Evolutionary conservation across 768 basidiomycete species (phyloP).

Genomic region (Leccinum pellstonianum): DNA sequence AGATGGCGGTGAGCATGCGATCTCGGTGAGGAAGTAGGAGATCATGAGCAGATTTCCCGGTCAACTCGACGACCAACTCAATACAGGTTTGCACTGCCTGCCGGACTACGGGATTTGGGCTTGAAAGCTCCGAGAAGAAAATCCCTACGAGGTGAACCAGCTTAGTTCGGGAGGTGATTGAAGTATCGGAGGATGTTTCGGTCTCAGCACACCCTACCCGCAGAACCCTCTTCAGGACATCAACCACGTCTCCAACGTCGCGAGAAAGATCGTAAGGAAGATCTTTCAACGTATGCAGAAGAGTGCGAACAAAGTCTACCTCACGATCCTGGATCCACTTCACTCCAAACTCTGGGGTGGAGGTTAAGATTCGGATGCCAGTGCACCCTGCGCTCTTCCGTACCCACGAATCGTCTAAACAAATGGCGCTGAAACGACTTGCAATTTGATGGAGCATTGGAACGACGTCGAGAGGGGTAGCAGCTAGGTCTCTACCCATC

Average conservation of each 20-base stretch:
- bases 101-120: conserved; percentile 82
- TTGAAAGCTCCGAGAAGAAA: conserved; percentile 85
- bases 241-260: conserved; percentile 73
- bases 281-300: conserved; percentile 91
- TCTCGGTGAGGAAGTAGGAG: conserved; percentile 85
- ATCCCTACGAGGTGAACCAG: conserved; percentile 73
- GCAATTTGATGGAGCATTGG: conserved; percentile 79
- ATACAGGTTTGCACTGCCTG: conserved; percentile 82
- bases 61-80: conserved; percentile 70
- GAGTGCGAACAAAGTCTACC: conserved; percentile 84
- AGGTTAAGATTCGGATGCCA: conserved; percentile 80
- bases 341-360: conserved; percentile 65
- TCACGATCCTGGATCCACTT: conserved; percentile 86
- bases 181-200: conserved; percentile 45
- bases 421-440: conserved; percentile 78
- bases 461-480: conserved; percentile 54
- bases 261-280: conserved; percentile 87
- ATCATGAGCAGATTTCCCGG: conserved; percentile 67
- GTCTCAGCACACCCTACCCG: conserved; percentile 54
- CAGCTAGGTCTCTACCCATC: conserved; percentile 47
- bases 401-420: conserved; percentile 88
- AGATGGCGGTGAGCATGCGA: conserved; percentile 85
- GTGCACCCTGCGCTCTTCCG: conserved; percentile 86
- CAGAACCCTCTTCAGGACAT: conserved; percentile 70
- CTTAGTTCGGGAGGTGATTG: conserved; percentile 47